Conservation (phyloP, 2,329 filamentous ascomycete genomes). For the Metarhizium humberi region DNA sequence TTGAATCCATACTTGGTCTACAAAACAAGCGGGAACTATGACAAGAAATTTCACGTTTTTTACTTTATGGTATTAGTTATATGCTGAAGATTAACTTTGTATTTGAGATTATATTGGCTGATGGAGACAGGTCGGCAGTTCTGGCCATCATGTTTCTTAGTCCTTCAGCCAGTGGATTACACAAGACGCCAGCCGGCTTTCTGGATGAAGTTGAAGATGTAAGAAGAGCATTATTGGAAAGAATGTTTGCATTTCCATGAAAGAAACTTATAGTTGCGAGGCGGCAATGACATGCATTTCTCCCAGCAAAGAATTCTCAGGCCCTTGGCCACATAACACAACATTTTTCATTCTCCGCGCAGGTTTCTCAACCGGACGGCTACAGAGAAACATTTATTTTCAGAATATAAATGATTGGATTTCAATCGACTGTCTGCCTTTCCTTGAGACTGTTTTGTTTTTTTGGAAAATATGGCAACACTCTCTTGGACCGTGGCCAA, state of each 20-base stretch:
- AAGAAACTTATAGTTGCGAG: too few relatives aligned
- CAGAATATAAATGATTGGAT: too few relatives aligned
- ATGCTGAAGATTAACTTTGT: conserved; percentile 39
- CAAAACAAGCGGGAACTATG: conserved; percentile 21
- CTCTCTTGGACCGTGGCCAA: too few relatives aligned
- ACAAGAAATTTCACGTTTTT: background rate
- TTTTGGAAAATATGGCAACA: too few relatives aligned
- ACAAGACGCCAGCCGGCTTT: conserved; percentile 36
- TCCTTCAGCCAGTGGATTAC: conserved; percentile 40
- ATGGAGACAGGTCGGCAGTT: conserved; percentile 42
- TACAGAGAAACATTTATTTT: too few relatives aligned
- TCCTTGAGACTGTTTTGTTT: too few relatives aligned
- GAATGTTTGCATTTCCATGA: conserved; percentile 37
- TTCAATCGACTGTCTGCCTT: too few relatives aligned
- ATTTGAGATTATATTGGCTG: conserved; percentile 47
- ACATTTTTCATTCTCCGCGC: too few relatives aligned
- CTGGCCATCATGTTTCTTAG: conserved; percentile 42
- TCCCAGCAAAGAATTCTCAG: too few relatives aligned
- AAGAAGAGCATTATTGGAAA: conserved; percentile 32
- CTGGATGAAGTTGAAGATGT: conserved; percentile 37
- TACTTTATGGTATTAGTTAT: conserved; percentile 11
- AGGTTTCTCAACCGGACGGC: too few relatives aligned
- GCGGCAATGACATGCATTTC: too few relatives aligned
- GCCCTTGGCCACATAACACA: too few relatives aligned
- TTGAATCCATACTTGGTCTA: conserved; percentile 37